Conservation (phyloP, 768 basidiomycete species). For the Termitomyces sp. region DNA sequence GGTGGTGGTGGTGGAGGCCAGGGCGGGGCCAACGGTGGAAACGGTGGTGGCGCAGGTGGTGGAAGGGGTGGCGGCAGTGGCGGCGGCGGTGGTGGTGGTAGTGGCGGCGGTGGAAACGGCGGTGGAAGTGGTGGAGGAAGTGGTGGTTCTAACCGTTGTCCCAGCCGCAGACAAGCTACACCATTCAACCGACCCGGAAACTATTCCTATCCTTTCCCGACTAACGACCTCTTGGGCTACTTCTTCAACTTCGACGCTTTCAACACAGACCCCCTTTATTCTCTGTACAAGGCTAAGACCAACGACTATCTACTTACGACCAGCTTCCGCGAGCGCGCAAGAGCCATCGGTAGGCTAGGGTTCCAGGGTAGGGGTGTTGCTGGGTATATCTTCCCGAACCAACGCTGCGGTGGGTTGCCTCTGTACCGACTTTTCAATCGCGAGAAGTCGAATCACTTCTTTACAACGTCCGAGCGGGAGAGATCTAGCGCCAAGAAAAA, state of each 20-base stretch:
- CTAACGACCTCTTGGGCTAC: background rate
- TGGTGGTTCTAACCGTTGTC: conserved; percentile 1
- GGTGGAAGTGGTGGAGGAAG: background rate
- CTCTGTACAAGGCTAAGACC: conserved; percentile 3
- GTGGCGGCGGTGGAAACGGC: background rate
- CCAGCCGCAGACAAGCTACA: background rate
- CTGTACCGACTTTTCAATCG: conserved; percentile 12
- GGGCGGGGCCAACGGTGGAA: conserved; percentile 4
- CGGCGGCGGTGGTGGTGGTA: background rate
- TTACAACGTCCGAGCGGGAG: conserved; percentile 6
- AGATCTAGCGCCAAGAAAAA: background rate
- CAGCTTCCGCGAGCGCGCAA: conserved; percentile 1
- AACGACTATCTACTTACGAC: conserved; percentile 13
- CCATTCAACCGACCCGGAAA: conserved; percentile 5
- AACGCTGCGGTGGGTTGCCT: conserved; percentile 8
- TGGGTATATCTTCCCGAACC: conserved; percentile 6
- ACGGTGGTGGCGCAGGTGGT: conserved; percentile 1
- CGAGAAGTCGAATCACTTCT: conserved; percentile 6
- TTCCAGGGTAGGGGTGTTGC: conserved; percentile 6
- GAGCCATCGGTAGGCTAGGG: background rate
- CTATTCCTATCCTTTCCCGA: conserved; percentile 1
- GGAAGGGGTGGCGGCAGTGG: background rate
- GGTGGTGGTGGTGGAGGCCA: background rate
- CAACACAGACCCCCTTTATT: conserved; percentile 3
- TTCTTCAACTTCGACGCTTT: background rate